Conservation (phyloP, 2,329 filamentous ascomycete species). For the Trichoderma semiorbis region DNA sequence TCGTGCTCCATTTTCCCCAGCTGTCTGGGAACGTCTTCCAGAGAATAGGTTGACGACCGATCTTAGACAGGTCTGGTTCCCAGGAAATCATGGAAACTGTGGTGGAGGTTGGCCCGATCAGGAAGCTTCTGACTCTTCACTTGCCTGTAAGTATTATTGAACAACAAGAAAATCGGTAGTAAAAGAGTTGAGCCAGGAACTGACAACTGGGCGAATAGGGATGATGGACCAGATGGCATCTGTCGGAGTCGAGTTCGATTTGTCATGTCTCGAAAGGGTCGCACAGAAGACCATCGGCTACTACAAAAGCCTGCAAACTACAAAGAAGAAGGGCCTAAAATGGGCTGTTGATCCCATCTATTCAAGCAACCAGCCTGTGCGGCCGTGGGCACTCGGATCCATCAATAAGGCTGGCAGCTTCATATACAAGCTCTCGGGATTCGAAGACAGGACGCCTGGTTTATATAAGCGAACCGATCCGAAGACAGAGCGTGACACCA, state of each 20-base stretch:
- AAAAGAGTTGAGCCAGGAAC: not conserved
- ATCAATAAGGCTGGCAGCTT: constrained; percentile 39
- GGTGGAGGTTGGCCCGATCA: constrained; percentile 63
- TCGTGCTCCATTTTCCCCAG: constrained; percentile 51
- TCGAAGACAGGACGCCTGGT: constrained; percentile 44
- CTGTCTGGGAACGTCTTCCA: constrained; percentile 49
- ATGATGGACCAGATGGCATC: constrained; percentile 56
- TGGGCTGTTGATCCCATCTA: constrained; percentile 51
- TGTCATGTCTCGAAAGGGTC: constrained; percentile 39
- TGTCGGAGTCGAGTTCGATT: constrained; percentile 49
- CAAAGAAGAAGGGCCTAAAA: constrained; percentile 21
- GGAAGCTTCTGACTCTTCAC: constrained; percentile 39
- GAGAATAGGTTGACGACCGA: constrained; percentile 40
- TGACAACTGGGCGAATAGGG: constrained; percentile 33
- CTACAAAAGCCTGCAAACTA: constrained; percentile 28
- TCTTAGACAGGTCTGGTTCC: constrained; percentile 60
- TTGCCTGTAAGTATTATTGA: constrained; percentile 35
- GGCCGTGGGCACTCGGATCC: constrained; percentile 47
- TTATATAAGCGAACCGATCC: constrained; percentile 45
- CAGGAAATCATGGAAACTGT: constrained; percentile 67
- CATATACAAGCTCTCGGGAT: constrained; percentile 44
- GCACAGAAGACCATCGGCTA: constrained; percentile 34
- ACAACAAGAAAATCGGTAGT: not conserved
- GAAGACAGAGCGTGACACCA: constrained; percentile 34
- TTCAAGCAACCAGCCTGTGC: constrained; percentile 44